phyloP scores from a whole-genome alignment of 2,329 filamentous ascomycete genomes.

The Arthroderma sp. region DNA sequence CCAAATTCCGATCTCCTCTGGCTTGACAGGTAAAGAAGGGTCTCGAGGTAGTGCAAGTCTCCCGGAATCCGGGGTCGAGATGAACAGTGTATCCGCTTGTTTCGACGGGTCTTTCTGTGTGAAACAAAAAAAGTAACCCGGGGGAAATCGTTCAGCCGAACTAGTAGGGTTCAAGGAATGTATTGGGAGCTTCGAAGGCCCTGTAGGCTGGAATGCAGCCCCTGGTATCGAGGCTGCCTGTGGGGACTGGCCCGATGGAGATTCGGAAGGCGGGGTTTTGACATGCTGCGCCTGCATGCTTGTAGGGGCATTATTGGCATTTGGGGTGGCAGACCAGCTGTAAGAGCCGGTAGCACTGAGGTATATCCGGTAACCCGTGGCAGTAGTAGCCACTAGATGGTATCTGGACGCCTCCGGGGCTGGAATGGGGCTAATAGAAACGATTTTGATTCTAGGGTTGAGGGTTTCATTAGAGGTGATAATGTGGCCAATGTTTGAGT shows the following conservation, averaged over 20 bases:
- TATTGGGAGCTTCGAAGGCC: constrained; percentile 40
- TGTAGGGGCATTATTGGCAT: constrained; percentile 58
- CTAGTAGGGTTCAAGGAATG: constrained; percentile 32
- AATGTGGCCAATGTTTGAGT: constrained; percentile 72
- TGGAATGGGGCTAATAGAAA: constrained; percentile 76
- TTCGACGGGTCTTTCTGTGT: constrained; percentile 51
- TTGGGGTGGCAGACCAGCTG: constrained; percentile 42
- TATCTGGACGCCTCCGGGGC: constrained; percentile 71
- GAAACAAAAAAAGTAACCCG: constrained; percentile 85
- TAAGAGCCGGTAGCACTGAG: constrained; percentile 74
- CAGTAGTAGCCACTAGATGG: constrained; percentile 80
- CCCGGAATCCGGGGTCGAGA: constrained; percentile 77
- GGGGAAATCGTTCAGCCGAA: constrained; percentile 51
- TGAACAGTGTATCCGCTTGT: constrained; percentile 59
- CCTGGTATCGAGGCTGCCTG: constrained; percentile 16
- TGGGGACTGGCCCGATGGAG: constrained; percentile 19
- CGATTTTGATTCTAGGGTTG: constrained; percentile 59
- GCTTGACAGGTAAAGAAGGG: constrained; percentile 46
- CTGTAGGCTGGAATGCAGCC: constrained; percentile 24
- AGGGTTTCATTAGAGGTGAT: constrained; percentile 58
- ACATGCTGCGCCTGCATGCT: constrained; percentile 98
- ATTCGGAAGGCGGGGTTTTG: constrained; percentile 65
- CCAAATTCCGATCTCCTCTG: constrained; percentile 70
- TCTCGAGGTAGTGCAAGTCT: constrained; percentile 53
- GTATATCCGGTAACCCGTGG: constrained; percentile 82